These are phyloP conservation scores for Micractinium sp. DNA, from an alignment of 139 green algal species.

Conservation along the genomic window DNA sequence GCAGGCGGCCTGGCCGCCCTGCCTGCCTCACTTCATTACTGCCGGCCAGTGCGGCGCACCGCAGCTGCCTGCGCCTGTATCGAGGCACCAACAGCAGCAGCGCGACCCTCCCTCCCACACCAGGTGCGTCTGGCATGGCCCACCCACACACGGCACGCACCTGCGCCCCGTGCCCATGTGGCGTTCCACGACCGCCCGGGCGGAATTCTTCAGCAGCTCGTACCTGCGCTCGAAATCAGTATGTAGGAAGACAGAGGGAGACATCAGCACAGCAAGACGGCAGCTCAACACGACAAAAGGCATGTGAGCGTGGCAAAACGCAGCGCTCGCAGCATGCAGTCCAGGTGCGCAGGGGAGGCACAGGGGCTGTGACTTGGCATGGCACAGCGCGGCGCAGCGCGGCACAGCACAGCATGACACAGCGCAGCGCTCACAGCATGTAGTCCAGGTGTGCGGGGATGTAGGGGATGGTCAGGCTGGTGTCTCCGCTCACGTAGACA, in stretches of 20 bases:
- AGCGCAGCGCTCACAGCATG: constrained; percentile 63
- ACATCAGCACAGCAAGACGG: not conserved
- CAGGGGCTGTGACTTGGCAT: too few relatives aligned
- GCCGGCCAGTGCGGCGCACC: too few relatives aligned
- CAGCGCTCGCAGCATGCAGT: constrained; percentile 83
- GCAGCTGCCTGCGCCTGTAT: too few relatives aligned
- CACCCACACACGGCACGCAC: not conserved
- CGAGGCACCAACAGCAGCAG: too few relatives aligned
- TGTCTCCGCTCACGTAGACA: constrained; percentile 67
- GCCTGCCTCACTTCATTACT: too few relatives aligned
- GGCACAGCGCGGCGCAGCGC: not conserved
- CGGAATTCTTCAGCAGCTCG: constrained; percentile 92
- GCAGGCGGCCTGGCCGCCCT: too few relatives aligned
- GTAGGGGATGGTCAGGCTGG: constrained; percentile 70
- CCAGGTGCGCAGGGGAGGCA: constrained; percentile 76
- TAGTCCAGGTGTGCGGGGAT: constrained; percentile 93
- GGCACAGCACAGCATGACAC: not conserved
- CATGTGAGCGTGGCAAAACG: not conserved
- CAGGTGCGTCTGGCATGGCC: too few relatives aligned
- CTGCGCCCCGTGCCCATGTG: not conserved
- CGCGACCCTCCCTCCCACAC: too few relatives aligned
- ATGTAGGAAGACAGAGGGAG: too few relatives aligned
- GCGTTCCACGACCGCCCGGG: constrained; percentile 67
- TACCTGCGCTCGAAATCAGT: constrained; percentile 44
- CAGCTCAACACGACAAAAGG: not conserved